These are phyloP conservation scores for Leishmania tropica DNA, from an alignment of 208 protist genomes.

Conservation along the genomic window DNA sequence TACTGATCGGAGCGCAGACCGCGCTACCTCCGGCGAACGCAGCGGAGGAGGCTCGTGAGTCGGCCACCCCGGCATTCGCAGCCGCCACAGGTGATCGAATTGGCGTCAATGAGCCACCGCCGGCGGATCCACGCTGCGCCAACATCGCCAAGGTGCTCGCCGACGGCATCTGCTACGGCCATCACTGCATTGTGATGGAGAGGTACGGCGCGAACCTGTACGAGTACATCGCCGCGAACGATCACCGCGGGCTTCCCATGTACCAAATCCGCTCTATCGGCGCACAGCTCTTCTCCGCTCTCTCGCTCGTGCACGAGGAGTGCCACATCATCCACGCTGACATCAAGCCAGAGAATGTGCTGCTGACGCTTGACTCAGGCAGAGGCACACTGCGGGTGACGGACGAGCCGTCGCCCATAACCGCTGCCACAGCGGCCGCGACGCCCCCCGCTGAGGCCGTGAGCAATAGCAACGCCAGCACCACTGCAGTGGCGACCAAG, in stretches of 20 bases:
- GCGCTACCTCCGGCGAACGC: constrained; percentile 6
- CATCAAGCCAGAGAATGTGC: constrained; percentile 96
- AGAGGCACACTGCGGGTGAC: constrained; percentile 24
- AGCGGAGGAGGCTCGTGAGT: neutral
- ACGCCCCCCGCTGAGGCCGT: neutral
- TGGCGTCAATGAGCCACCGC: constrained; percentile 35
- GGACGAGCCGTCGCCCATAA: neutral
- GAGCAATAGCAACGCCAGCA: neutral
- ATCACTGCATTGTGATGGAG: constrained; percentile 93
- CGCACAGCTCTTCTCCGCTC: constrained; percentile 91
- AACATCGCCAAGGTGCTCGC: constrained; percentile 73
- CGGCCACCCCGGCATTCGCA: neutral
- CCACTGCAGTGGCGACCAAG: neutral
- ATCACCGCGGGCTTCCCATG: constrained; percentile 81
- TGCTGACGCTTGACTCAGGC: constrained; percentile 78
- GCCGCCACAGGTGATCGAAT: neutral
- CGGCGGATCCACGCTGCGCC: constrained; percentile 60
- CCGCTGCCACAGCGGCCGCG: too few species aligned
- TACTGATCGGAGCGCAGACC: constrained; percentile 73
- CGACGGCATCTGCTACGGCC: constrained; percentile 78
- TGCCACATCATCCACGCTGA: constrained; percentile 97
- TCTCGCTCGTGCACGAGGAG: constrained; percentile 89
- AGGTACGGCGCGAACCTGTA: constrained; percentile 92
- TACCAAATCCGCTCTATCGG: constrained; percentile 88
- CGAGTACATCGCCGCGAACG: constrained; percentile 82